Conservation (phyloP, 768 basidiomycete species). For the Suillus spraguei region DNA sequence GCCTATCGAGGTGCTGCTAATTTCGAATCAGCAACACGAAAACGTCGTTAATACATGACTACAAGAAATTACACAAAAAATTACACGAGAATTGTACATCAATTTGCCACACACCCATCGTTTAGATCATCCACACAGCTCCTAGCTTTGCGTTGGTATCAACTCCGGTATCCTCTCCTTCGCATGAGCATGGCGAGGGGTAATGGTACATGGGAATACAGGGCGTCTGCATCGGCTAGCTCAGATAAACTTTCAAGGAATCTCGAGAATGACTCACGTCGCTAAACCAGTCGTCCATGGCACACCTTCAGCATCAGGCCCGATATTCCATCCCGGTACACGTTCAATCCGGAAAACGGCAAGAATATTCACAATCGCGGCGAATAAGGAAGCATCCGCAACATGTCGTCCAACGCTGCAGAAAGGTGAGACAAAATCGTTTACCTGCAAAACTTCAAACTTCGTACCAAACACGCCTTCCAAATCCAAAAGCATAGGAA, state of each 20-base stretch:
- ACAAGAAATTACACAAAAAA: no score
- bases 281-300: constrained; percentile 23
- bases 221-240: constrained; percentile 7
- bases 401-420: constrained; percentile 45
- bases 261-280: constrained; percentile 20
- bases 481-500: constrained; percentile 37
- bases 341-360: constrained; percentile 21
- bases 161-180: neutral
- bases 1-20: neutral
- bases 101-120: neutral
- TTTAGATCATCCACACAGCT: neutral
- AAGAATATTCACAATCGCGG: constrained; percentile 26
- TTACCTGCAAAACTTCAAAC: neutral
- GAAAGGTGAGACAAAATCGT: neutral
- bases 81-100: neutral
- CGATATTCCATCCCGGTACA: constrained; percentile 19
- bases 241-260: neutral
- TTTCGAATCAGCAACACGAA: neutral
- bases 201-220: constrained; percentile 13
- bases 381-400: constrained; percentile 41
- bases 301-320: constrained; percentile 23
- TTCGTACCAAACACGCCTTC: constrained; percentile 39
- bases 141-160: neutral
- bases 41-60: neutral
- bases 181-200: constrained; percentile 6